Evolutionary conservation across 116 monocot genomes (phyloP).

Genomic region (Zostera marina): DNA sequence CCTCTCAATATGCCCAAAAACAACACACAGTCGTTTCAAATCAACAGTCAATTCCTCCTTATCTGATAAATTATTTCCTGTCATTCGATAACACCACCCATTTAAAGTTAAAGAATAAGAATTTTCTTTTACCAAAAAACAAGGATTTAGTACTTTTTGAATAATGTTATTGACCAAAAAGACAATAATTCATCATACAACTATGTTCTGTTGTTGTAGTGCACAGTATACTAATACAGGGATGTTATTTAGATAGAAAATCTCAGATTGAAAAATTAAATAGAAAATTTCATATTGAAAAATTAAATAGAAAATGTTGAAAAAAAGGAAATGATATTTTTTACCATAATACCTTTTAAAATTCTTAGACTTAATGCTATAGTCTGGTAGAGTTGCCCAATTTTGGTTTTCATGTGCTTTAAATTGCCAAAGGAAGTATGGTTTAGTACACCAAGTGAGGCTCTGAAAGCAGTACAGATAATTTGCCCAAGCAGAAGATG

Average conservation of each 20-base stretch:
- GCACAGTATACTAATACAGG: too few relatives aligned
- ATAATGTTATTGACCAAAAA: too few relatives aligned
- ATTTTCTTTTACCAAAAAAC: background rate
- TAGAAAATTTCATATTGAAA: background rate
- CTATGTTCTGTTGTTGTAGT: too few relatives aligned
- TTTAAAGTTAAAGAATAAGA: background rate
- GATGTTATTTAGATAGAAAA: too few relatives aligned
- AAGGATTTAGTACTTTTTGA: too few relatives aligned
- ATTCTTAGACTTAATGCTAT: conserved; percentile 53
- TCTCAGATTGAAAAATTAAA: background rate
- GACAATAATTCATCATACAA: too few relatives aligned
- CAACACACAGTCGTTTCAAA: conserved; percentile 47
- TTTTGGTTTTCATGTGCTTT: conserved; percentile 55
- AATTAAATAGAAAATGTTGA: background rate
- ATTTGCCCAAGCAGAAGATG: conserved; percentile 83
- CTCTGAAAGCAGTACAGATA: conserved; percentile 75
- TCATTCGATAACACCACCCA: background rate
- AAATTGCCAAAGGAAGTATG: conserved; percentile 53
- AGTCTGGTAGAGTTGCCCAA: conserved; percentile 67
- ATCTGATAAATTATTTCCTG: conserved; percentile 38
- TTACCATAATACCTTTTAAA: conserved; percentile 32
- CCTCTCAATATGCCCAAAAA: conserved; percentile 78
- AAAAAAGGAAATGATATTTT: background rate
- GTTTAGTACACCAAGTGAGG: conserved; percentile 55
- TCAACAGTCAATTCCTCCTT: conserved; percentile 48